phyloP scores from a whole-genome alignment of 208 protist species.

The Naegleria lovaniensis region DNA sequence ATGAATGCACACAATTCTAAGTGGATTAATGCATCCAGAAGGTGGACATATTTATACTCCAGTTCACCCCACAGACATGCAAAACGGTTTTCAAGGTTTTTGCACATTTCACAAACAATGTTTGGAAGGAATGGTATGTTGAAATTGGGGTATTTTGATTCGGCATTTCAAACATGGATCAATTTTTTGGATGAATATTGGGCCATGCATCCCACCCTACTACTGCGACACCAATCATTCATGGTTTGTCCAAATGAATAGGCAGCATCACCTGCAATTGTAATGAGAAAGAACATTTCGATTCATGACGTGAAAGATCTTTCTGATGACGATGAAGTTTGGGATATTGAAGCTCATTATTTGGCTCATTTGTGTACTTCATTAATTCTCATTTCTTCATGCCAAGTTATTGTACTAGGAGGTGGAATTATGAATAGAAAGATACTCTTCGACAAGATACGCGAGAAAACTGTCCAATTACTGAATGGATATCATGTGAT shows the following conservation, averaged over 20 bases:
- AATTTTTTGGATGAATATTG: neutral
- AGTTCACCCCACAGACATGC: neutral
- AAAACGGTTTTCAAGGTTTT: neutral
- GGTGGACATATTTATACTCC: conserved; percentile 26
- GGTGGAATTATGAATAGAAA: conserved; percentile 29
- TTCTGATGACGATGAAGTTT: conserved; percentile 26
- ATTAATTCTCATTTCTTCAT: neutral
- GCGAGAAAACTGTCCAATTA: neutral
- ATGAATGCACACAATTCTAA: neutral
- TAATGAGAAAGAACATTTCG: neutral
- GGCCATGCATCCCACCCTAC: neutral
- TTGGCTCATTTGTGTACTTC: conserved; percentile 14
- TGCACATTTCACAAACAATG: conserved; percentile 31
- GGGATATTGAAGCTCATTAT: conserved; percentile 32
- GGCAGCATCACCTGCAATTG: conserved; percentile 4
- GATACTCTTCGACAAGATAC: conserved; percentile 3
- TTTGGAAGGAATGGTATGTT: conserved; percentile 26
- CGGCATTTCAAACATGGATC: neutral
- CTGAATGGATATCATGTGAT: conserved; percentile 29
- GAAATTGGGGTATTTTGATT: neutral
- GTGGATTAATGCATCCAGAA: conserved; percentile 36
- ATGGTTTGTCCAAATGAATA: no score
- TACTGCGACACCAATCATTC: no score
- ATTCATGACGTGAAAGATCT: conserved; percentile 11
- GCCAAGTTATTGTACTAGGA: conserved; percentile 27